Evolutionary conservation across 257 asterid species (phyloP).

Genomic region (Petunia axillaris): DNA sequence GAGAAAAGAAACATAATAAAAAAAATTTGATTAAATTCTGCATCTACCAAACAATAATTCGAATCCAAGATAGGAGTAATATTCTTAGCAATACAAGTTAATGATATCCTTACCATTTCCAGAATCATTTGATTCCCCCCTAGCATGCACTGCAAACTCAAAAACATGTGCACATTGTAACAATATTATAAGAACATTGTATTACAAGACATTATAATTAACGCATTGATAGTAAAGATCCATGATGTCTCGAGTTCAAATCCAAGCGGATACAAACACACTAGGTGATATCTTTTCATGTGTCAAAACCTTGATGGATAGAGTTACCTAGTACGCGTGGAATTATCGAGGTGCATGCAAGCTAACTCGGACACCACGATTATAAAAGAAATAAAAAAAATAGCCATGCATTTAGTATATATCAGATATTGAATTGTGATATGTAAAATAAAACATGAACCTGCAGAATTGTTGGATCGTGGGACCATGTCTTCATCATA

Average conservation of each 20-base stretch:
- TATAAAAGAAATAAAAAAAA: too few relatives aligned
- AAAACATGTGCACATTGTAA: constrained; percentile 18
- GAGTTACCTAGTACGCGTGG: too few relatives aligned
- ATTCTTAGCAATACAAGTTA: neutral
- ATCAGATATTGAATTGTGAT: too few relatives aligned
- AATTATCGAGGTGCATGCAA: too few relatives aligned
- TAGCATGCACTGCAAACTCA: constrained; percentile 43
- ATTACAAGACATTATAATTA: constrained; percentile 17
- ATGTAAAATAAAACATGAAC: constrained; percentile 32
- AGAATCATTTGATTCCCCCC: constrained; percentile 39
- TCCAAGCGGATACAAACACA: too few relatives aligned
- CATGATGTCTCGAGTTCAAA: too few relatives aligned
- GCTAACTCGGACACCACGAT: too few relatives aligned
- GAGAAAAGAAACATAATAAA: neutral
- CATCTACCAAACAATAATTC: neutral
- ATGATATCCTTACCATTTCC: constrained; percentile 43
- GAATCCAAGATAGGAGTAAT: neutral
- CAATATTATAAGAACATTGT: constrained; percentile 5
- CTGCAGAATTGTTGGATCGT: constrained; percentile 52
- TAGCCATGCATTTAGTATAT: too few relatives aligned
- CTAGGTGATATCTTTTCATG: too few relatives aligned
- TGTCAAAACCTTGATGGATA: too few relatives aligned
- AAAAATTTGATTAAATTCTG: constrained; percentile 10
- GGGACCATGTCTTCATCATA: constrained; percentile 57
- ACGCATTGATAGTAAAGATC: constrained; percentile 13